A percentile compares a stretch with the other conserved stretches of the same genome.
These are phyloP conservation scores for Penicillium sp. DNA, from an alignment of 2,329 filamentous ascomycete genomes.

Conservation along the genomic window DNA sequence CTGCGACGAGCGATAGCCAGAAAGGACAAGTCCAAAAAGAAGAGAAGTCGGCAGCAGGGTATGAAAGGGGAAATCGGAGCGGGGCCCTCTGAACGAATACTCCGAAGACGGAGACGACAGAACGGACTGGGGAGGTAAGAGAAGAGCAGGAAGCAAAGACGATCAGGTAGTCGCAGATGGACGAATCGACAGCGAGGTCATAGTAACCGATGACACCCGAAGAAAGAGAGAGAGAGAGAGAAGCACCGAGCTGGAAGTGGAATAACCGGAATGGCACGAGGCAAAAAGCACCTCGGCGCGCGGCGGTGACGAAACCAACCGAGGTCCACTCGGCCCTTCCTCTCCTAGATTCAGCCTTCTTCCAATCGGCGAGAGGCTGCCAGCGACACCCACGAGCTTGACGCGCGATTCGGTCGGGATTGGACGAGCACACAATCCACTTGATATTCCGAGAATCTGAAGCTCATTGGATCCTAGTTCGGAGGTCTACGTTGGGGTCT, in stretches of 20 bases:
- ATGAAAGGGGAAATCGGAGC: slow-evolving; percentile 26
- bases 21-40: slow-evolving; percentile 11
- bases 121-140: not conserved
- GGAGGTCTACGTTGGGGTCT: not conserved
- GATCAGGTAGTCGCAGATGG: not conserved
- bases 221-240: too few relatives aligned
- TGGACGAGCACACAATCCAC: not conserved
- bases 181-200: slow-evolving; percentile 12
- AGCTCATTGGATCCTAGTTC: not conserved
- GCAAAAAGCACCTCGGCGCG: slow-evolving; percentile 38
- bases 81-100: slow-evolving; percentile 21
- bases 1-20: slow-evolving; percentile 3
- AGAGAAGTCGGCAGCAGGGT: slow-evolving; percentile 18
- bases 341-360: slow-evolving; percentile 13
- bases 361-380: not conserved
- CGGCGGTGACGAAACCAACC: slow-evolving; percentile 36
- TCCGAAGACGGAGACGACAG: slow-evolving; percentile 17
- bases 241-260: slow-evolving; percentile 16
- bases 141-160: not conserved
- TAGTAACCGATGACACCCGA: slow-evolving; percentile 27
- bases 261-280: slow-evolving; percentile 17
- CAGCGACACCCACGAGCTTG: not conserved
- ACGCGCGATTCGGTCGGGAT: not conserved
- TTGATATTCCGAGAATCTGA: not conserved
- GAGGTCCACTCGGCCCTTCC: slow-evolving; percentile 32